Evolutionary conservation across 2,329 filamentous ascomycete genomes (phyloP), one percentile per base, ranked within the genome.

Genomic region (Colletotrichum sp.): DNA sequence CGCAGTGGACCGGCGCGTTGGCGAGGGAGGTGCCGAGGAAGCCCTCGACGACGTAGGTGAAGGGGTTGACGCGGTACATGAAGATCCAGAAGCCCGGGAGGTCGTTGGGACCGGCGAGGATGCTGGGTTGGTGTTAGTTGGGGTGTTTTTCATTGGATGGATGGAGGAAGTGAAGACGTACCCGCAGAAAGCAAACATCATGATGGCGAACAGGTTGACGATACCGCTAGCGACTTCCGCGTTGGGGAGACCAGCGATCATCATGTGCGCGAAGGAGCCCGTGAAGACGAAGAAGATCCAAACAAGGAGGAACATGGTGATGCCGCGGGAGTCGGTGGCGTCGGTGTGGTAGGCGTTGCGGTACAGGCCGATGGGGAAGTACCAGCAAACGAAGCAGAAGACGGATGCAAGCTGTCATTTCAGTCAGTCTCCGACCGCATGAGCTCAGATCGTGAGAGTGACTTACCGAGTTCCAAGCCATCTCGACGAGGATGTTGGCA

Each of bases 311-410:
- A 93, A 92, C 84, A 94, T 90, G 15, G 93, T 88, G 3, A 87
- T 90, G 15, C 91, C 91, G 15, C 92, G 90, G 3, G 78, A 80
- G 10, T 81, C 52, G 6, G 80, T 78, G 26, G 91, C 85, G 73
- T 89, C 85, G 4, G 89, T 90, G 7, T 86, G 85, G 26, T 88
- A 83, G 0, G 91, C 91, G 75, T 93, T 93, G 60, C 85, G 85
- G 82, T 93, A 91, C 30, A 93, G 85, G 1, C 92, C 92, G 72
- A 94, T 90, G 2, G 93, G 92, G 81, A 93, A 95, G 84, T 94
- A 95, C 88, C 92, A 94, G 80, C 88, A 90, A 77, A 92, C 85
- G 84, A 89, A 95, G 77, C 92, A 89, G 67, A 95, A 83, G 21
- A 93, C 85, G n/a, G 89, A 39, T 2, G 57, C 55, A 10, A 68